Evolutionary conservation across 345 rosid species (phyloP).

Genomic region (Rhodamnia rubescens): DNA sequence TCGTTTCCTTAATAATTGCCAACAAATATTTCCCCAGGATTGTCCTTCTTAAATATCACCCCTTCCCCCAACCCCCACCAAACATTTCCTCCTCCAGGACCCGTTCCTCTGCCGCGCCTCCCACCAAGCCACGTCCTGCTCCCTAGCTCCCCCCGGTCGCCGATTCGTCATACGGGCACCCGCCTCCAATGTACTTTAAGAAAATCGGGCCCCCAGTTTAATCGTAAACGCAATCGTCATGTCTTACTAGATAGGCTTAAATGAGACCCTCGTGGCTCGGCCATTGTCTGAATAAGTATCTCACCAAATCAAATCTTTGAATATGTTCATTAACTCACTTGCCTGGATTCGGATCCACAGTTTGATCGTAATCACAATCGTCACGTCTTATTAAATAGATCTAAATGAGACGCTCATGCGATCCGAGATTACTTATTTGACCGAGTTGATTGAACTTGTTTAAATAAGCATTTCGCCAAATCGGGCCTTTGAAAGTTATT

Average conservation of each 20-base stretch:
- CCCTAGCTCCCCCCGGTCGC: background rate
- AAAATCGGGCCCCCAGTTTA: too few relatives aligned
- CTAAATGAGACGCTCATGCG: rapidly evolving
- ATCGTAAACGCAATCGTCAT: too few relatives aligned
- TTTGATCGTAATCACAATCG: background rate
- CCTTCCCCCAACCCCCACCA: background rate
- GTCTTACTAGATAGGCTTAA: too few relatives aligned
- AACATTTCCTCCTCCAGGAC: background rate
- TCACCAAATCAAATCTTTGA: too few relatives aligned
- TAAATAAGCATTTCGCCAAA: too few relatives aligned
- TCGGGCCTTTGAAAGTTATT: too few relatives aligned
- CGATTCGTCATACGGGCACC: background rate
- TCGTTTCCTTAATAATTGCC: conserved; percentile 1
- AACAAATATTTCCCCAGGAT: background rate
- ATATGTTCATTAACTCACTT: too few relatives aligned
- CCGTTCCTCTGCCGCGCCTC: background rate
- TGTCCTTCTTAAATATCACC: background rate
- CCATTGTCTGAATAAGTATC: too few relatives aligned
- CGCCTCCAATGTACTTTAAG: too few relatives aligned
- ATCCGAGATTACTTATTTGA: background rate
- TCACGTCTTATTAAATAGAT: background rate
- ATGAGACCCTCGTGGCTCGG: too few relatives aligned
- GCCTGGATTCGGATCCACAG: too few relatives aligned
- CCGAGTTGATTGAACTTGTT: too few relatives aligned
- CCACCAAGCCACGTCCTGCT: background rate